Evolutionary conservation across 768 basidiomycete genomes (phyloP).

Genomic region (Calvatia gigantea): DNA sequence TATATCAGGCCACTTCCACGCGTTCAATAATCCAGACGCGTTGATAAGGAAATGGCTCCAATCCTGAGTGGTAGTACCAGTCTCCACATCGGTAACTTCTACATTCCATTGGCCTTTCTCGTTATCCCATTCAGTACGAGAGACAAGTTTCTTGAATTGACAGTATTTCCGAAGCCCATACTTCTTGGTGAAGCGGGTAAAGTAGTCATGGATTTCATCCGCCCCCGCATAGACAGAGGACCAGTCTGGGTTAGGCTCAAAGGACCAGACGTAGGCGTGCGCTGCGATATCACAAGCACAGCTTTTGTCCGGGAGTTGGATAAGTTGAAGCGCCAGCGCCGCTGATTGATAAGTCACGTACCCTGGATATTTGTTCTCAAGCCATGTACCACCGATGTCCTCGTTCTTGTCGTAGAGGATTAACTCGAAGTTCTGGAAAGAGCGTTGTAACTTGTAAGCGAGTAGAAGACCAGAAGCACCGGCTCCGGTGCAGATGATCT

Average conservation of each 20-base stretch:
- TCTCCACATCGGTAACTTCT: constrained; percentile 20
- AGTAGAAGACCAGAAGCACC: constrained; percentile 32
- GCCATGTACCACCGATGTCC: constrained; percentile 30
- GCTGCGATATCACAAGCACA: constrained; percentile 31
- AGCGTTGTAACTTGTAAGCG: constrained; percentile 32
- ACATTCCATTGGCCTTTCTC: constrained; percentile 25
- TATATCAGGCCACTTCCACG: constrained; percentile 37
- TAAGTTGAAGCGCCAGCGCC: not conserved
- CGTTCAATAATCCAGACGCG: constrained; percentile 31
- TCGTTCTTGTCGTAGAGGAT: constrained; percentile 32
- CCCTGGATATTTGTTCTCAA: constrained; percentile 35
- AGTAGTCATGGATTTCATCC: constrained; percentile 27
- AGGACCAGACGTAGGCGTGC: constrained; percentile 30
- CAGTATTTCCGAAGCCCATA: constrained; percentile 28
- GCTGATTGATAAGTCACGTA: constrained; percentile 5
- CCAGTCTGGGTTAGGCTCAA: constrained; percentile 30
- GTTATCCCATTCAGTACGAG: constrained; percentile 28
- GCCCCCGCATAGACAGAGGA: constrained; percentile 28
- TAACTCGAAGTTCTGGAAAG: constrained; percentile 29
- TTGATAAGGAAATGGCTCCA: constrained; percentile 31
- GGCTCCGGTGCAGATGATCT: constrained; percentile 29
- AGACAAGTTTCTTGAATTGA: constrained; percentile 24
- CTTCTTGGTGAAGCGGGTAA: constrained; percentile 25
- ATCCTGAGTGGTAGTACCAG: constrained; percentile 18
- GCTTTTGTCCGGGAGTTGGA: constrained; percentile 8